Conservation (phyloP, 805 yeast species). For the Naumovozyma dairenensis region DNA sequence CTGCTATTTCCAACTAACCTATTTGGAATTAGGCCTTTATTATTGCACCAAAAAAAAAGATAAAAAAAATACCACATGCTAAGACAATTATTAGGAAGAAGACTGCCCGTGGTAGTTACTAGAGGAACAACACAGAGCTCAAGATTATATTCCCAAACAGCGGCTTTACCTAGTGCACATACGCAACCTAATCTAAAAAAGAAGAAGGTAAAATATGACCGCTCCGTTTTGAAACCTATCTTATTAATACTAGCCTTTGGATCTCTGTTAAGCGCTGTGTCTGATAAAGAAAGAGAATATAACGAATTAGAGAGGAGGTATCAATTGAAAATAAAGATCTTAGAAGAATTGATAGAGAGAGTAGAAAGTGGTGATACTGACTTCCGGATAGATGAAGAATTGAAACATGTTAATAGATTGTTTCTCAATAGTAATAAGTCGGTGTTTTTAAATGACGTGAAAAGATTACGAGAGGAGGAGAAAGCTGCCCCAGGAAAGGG, state of each 20-base stretch:
- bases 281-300: conserved; percentile 32
- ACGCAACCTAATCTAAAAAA: no score
- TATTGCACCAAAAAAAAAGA: no score
- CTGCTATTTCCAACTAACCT: no score
- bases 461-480: neutral
- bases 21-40: no score
- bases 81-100: no score
- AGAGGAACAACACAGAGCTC: no score
- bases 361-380: conserved; percentile 30
- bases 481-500: neutral
- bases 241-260: conserved; percentile 37
- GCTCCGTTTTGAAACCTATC: conserved; percentile 31
- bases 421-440: no score
- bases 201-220: conserved; percentile 23
- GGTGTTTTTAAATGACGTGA: no score
- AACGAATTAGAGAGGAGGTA: conserved; percentile 34
- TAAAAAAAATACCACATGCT: no score
- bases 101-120: no score
- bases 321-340: conserved; percentile 29
- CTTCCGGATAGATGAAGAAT: conserved; percentile 35
- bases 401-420: conserved; percentile 30
- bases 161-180: no score
- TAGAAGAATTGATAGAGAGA: conserved; percentile 32
- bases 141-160: conserved; percentile 1
- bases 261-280: conserved; percentile 38